A percentile compares a stretch with the other conserved stretches of the same genome.
phyloP scores from a whole-genome alignment of 1,139 yeast genomes.

The Sugiyamaella grinbergsii region DNA sequence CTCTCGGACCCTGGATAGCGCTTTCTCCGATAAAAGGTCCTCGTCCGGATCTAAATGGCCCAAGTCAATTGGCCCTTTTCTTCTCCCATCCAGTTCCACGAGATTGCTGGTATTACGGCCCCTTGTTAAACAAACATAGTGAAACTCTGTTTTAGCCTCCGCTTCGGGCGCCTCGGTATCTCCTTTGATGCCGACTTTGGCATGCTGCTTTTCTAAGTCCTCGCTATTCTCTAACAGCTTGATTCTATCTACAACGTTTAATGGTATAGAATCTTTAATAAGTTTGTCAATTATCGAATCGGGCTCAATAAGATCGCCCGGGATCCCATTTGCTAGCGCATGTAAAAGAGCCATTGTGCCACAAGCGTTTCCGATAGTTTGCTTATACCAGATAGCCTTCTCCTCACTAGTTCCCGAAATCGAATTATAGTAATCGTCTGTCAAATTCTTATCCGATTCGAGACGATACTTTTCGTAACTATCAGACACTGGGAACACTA shows the following conservation, averaged over 20 bases:
- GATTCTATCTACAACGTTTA: constrained; percentile 47
- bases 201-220: constrained; percentile 58
- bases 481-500: constrained; percentile 77
- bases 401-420: constrained; percentile 38
- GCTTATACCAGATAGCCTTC: constrained; percentile 66
- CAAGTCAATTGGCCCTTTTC: constrained; percentile 72
- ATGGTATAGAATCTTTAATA: constrained; percentile 34
- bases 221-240: constrained; percentile 49
- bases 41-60: constrained; percentile 52
- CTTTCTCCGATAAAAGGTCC: constrained; percentile 55
- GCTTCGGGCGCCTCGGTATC: constrained; percentile 80
- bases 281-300: constrained; percentile 42
- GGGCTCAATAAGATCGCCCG: constrained; percentile 42
- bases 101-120: constrained; percentile 52
- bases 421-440: constrained; percentile 33
- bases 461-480: constrained; percentile 57
- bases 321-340: constrained; percentile 61
- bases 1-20: constrained; percentile 59
- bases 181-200: constrained; percentile 65
- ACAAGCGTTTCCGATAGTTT: constrained; percentile 86
- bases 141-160: constrained; percentile 63
- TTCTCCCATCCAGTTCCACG: constrained; percentile 87
- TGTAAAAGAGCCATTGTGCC: constrained; percentile 90
- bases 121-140: constrained; percentile 75
- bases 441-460: constrained; percentile 40